Evolutionary conservation across 1,139 yeast genomes (phyloP).

Genomic region (Saccharomyces hybrid): DNA sequence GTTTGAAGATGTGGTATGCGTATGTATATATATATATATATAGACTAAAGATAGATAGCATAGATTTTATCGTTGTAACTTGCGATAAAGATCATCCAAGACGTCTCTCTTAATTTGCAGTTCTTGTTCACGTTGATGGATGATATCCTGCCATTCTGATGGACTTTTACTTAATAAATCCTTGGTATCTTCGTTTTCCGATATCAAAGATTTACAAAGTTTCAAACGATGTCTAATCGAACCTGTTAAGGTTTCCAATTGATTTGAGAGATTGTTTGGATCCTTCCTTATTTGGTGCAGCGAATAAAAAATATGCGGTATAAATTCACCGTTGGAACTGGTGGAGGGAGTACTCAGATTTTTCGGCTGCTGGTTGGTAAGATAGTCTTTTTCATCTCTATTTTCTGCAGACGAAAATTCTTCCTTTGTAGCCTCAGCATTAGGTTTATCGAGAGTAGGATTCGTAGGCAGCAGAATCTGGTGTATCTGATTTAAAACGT

Average conservation of each 20-base stretch:
- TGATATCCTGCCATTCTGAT: slow-evolving; percentile 25
- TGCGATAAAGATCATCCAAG: slow-evolving; percentile 7
- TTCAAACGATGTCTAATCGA: slow-evolving; percentile 30
- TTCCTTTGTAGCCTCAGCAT: not conserved
- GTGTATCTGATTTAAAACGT: not conserved
- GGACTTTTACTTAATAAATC: slow-evolving; percentile 22
- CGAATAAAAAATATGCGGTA: slow-evolving; percentile 31
- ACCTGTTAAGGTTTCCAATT: slow-evolving; percentile 28
- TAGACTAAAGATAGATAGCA: not conserved
- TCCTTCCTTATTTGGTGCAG: slow-evolving; percentile 28
- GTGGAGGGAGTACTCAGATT: slow-evolving; percentile 1
- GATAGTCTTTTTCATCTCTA: not conserved
- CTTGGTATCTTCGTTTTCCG: slow-evolving; percentile 19
- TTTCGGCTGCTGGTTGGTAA: slow-evolving; percentile 6
- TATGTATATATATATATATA: not conserved
- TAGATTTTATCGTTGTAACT: not conserved
- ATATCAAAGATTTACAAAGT: slow-evolving; percentile 24
- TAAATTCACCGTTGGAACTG: slow-evolving; percentile 19
- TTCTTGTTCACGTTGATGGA: slow-evolving; percentile 22
- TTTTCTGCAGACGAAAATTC: not conserved
- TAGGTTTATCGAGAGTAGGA: not conserved
- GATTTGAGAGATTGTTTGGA: slow-evolving; percentile 27
- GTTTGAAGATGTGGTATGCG: not conserved
- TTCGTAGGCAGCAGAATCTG: not conserved
- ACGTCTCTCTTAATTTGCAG: slow-evolving; percentile 22